Evolutionary conservation across 108 stramenopile species (phyloP), one percentile per base, ranked within the genome.

Genomic region (Cyclotella cryptica): DNA sequence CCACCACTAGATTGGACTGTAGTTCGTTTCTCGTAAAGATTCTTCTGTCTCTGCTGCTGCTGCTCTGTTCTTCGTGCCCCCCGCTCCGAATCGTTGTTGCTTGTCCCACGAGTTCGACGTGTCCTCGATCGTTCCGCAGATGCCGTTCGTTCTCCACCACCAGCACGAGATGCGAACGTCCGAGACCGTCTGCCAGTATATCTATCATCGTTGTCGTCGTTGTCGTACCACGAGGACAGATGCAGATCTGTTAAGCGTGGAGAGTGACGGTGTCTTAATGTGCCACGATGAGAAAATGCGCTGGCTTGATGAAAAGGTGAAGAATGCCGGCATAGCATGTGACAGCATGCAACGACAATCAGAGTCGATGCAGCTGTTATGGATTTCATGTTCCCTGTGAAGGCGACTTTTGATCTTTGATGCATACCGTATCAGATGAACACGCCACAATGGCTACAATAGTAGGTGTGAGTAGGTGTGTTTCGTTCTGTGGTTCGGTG

Each of bases 141-240:
- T 19, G 28, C 42, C 10, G 51, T 53, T 58, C 69, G 39, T 71
- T 35, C 46, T 54, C 24, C 51, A 51, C 51, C 49, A 39, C 67
- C 27, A 28, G 27, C 47, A 39, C 30, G 47, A 53, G 67, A 52
- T 30, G 49, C 10, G 13, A 12, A 14, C 1, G 49, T 40, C 57
- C 15, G n/a, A 0, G 14, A 17, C 11, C 5, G 9, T 43, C 57
- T 44, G 21, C 22, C 10, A 17, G 15, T 27, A 24, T 71, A n/a
- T 27, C 18, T 29, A 5, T 57, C 69, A 1, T 71, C 40, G 54
- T 43, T 42, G 21, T 19, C 42, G 40, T 58, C 54, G 14, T 58
- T 55, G 22, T 58, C 69, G 28, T 71, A 28, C 55, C 69, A 58
- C 21, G 69, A 63, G 19, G 58, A 43, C 17, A 54, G 52, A 0